phyloP scores from a whole-genome alignment of 768 basidiomycete genomes.

The Tulasnella sp. region DNA sequence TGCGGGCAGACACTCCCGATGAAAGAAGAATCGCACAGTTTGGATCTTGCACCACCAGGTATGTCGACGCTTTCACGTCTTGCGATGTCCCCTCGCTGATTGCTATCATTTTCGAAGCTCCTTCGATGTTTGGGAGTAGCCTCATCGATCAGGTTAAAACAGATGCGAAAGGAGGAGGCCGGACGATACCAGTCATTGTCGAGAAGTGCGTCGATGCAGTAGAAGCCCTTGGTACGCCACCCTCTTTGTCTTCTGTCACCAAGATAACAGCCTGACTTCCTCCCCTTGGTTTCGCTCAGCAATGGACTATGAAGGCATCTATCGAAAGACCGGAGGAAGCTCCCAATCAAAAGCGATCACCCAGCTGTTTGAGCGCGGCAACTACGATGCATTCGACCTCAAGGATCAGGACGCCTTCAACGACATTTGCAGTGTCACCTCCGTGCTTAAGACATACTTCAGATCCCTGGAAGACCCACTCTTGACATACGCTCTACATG shows the following conservation, averaged over 20 bases:
- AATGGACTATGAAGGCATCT: constrained; percentile 94
- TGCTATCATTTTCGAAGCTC: constrained; percentile 36
- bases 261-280: background rate
- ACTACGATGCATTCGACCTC: constrained; percentile 83
- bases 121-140: constrained; percentile 89
- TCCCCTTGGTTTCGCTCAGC: constrained; percentile 35
- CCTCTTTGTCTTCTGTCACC: constrained; percentile 8
- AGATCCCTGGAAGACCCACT: constrained; percentile 84
- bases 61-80: constrained; percentile 18
- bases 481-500: constrained; percentile 82
- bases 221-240: constrained; percentile 59
- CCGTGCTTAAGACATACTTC: constrained; percentile 94
- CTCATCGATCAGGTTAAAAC: constrained; percentile 71
- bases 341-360: constrained; percentile 88
- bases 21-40: constrained; percentile 12
- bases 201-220: constrained; percentile 95
- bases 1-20: constrained; percentile 44
- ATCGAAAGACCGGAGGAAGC: constrained; percentile 93
- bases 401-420: constrained; percentile 83
- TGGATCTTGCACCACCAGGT: constrained; percentile 28
- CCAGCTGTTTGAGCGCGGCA: constrained; percentile 86
- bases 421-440: constrained; percentile 94
- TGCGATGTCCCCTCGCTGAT: constrained; percentile 3
- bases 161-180: constrained; percentile 49
- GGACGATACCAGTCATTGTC: constrained; percentile 74